Percentiles rank a stretch among this genome's conserved stretches.
Evolutionary conservation across 371 early-diverging fungal species (phyloP).

Genomic region (Phascolomyces articulosus): DNA sequence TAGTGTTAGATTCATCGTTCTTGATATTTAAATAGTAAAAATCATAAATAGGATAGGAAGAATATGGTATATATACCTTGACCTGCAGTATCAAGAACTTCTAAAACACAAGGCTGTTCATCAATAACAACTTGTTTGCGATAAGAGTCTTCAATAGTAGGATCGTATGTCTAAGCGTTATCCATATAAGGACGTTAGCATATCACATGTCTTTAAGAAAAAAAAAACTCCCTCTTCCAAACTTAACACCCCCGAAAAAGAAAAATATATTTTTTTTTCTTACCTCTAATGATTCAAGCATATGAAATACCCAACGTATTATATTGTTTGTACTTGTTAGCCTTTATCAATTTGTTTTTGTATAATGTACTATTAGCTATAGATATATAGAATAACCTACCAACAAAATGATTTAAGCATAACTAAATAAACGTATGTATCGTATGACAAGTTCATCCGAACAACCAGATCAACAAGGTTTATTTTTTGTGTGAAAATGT

Average conservation of each 20-base stretch:
- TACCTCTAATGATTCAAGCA: neutral
- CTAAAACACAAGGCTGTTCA: constrained; percentile 90
- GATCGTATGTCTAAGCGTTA: constrained; percentile 83
- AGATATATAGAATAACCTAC: constrained; percentile 24
- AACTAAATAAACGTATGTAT: constrained; percentile 29
- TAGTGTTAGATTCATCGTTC: neutral
- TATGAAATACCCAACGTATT: neutral
- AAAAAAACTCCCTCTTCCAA: no score
- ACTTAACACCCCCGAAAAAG: neutral
- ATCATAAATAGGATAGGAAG: neutral
- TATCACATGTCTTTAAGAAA: neutral
- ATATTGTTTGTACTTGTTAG: neutral
- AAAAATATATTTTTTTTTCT: neutral
- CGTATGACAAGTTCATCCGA: no score
- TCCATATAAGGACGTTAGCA: neutral
- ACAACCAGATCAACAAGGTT: no score
- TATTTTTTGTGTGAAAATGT: no score
- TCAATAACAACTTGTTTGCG: constrained; percentile 97
- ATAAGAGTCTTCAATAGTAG: constrained; percentile 96
- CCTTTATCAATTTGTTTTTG: no score
- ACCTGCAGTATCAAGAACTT: constrained; percentile 95
- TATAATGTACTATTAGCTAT: neutral
- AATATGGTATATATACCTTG: constrained; percentile 71
- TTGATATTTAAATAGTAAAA: no score
- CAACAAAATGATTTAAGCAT: constrained; percentile 74